Base-by-base conservation (phyloP, 2,329 filamentous ascomycete species). In the Fusarium euwallaceae region DNA sequence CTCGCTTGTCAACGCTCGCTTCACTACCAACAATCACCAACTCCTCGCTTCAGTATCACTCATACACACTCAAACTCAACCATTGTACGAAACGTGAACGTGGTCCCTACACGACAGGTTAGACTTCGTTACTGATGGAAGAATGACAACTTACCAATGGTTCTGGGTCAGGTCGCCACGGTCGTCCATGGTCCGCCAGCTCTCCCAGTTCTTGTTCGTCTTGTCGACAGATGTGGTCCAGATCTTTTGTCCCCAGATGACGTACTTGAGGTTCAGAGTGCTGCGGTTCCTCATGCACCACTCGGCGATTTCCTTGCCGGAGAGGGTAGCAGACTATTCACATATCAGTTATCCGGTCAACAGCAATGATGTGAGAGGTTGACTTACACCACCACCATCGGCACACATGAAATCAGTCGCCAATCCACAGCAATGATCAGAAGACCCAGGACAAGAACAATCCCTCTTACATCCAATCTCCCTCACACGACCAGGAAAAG, bases 191-290 rank as follows among this genome's bases (percentile, higher is more conserved):
- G 74, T 74, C 34, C 83, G 80, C 86, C 86, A 87, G 37, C 74
- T 78, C 22, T 77, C 76, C 86, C 85, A 88, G 20, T 80, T 67
- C 71, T 79, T 82, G 41, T 83, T 81, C 24, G 66, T 70, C 48
- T 75, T 69, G 45, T 86, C 84, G 43, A 76, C 71, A 29, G 78
- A 79, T 6, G 82, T 77, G 60, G 80, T 82, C 86, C 85, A 87
- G 75, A 88, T 87, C 69, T 80, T 83, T 79, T 87, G 86, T 20
- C 85, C 86, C 85, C 85, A 88, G 72, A 87, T 87, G 58, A 88
- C 82, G 69, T 88, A 88, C 77, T 85, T 87, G 74, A 88, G 76
- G 66, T 84, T 83, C 9, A 87, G 81, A 6, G 78, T 39, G 29
- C 53, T 74, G 16, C 82, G 81, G 70, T 87, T 85, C 36, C 83